These are phyloP conservation scores for Nicotiana undulata DNA, from an alignment of 257 asterid species.

Conservation along the genomic window DNA sequence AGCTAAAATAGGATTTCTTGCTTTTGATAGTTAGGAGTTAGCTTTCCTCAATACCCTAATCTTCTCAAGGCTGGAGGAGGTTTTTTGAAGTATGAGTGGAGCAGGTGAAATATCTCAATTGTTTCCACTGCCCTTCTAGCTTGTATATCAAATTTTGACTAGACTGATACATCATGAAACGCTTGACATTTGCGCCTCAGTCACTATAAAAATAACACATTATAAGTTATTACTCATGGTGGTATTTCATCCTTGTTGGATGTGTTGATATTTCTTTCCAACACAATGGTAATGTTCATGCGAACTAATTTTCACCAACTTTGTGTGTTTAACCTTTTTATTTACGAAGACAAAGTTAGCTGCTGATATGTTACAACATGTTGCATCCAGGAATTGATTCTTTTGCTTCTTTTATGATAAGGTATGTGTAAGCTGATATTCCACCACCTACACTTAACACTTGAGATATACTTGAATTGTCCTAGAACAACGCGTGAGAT, in stretches of 20 bases:
- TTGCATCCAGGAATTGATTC: background rate
- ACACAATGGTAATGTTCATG: background rate
- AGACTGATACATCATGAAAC: background rate
- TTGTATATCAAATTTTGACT: constrained; percentile 12
- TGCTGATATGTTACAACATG: background rate
- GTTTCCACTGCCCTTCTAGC: background rate
- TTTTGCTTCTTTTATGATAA: background rate
- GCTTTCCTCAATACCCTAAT: background rate
- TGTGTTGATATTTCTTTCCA: background rate
- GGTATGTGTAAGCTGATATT: constrained; percentile 21
- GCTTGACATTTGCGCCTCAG: background rate
- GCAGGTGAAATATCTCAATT: constrained; percentile 6
- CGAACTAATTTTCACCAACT: background rate
- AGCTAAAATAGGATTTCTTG: background rate
- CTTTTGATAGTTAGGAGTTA: background rate
- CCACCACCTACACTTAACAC: constrained; percentile 56
- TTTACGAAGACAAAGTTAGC: too few relatives aligned
- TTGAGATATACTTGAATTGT: background rate
- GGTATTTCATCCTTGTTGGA: background rate
- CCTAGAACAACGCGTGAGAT: too few relatives aligned
- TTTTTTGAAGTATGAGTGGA: constrained; percentile 2
- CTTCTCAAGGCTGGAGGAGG: constrained; percentile 4
- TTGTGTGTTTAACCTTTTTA: background rate
- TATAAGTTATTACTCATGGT: background rate
- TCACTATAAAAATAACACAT: background rate